Conservation (phyloP, 768 basidiomycete species). For the Sistotremastrum suecicum region DNA sequence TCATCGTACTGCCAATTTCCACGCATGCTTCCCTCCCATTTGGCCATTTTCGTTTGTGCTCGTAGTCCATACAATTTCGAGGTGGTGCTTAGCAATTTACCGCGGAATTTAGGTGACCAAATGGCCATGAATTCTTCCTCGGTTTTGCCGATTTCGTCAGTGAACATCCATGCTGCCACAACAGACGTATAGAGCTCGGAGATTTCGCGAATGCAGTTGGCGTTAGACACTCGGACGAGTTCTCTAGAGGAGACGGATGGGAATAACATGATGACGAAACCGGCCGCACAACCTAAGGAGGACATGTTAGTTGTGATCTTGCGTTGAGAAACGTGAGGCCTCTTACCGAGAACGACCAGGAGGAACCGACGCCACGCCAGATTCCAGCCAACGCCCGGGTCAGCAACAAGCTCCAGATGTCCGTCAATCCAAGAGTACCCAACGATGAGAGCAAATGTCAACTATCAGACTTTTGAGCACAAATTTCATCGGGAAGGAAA, state of each 20-base stretch:
- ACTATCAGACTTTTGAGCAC: slow-evolving; percentile 12
- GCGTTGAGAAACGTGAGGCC: background rate
- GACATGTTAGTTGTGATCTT: background rate
- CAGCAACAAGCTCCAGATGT: slow-evolving; percentile 28
- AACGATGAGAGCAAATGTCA: slow-evolving; percentile 29
- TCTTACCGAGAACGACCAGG: slow-evolving; percentile 34
- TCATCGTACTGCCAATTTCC: slow-evolving; percentile 39
- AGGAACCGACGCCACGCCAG: slow-evolving; percentile 39
- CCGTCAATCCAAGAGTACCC: slow-evolving; percentile 49
- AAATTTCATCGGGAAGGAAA: slow-evolving; percentile 2
- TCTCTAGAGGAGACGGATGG: slow-evolving; percentile 36
- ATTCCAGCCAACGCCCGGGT: slow-evolving; percentile 37
- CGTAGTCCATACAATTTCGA: slow-evolving; percentile 21
- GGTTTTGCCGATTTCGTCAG: slow-evolving; percentile 7
- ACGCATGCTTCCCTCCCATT: slow-evolving; percentile 34
- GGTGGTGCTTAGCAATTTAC: slow-evolving; percentile 17
- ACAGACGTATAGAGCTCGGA: slow-evolving; percentile 28
- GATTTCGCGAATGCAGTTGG: slow-evolving; percentile 26
- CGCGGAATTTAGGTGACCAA: slow-evolving; percentile 17
- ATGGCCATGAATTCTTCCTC: slow-evolving; percentile 8
- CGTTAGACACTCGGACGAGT: slow-evolving; percentile 30
- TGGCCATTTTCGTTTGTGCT: slow-evolving; percentile 22
- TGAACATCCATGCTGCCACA: slow-evolving; percentile 27
- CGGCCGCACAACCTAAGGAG: slow-evolving; percentile 34
- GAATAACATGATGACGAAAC: slow-evolving; percentile 39